phyloP scores from a whole-genome alignment of 345 rosid genomes.

The Hirschfeldia incana region DNA sequence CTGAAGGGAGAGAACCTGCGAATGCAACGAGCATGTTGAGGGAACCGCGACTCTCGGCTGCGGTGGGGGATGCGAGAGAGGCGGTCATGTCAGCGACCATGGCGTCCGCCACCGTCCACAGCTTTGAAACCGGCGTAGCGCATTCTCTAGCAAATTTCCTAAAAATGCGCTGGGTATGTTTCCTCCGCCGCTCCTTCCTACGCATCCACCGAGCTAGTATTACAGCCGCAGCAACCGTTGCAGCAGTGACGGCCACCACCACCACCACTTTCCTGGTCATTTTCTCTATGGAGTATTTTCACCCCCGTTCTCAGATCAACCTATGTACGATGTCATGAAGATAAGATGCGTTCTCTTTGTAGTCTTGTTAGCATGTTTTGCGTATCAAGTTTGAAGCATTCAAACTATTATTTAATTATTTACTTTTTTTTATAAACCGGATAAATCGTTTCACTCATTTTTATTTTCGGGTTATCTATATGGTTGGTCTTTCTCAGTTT shows the following conservation, averaged over 20 bases:
- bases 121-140: slow-evolving; percentile 58
- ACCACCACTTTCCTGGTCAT: slow-evolving; percentile 43
- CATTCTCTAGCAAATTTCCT: slow-evolving; percentile 57
- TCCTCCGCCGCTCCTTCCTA: slow-evolving; percentile 44
- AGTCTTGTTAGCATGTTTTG: slow-evolving; percentile 31
- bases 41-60: slow-evolving; percentile 22
- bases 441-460: background rate
- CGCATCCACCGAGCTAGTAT: slow-evolving; percentile 32
- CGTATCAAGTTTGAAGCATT: slow-evolving; percentile 33
- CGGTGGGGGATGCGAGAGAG: slow-evolving; percentile 22
- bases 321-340: background rate
- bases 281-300: background rate
- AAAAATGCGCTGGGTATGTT: slow-evolving; percentile 47
- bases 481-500: background rate
- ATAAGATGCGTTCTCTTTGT: slow-evolving; percentile 15
- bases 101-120: slow-evolving; percentile 53
- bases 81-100: slow-evolving; percentile 47
- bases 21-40: slow-evolving; percentile 54
- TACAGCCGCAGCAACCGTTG: slow-evolving; percentile 37
- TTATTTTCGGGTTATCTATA: background rate
- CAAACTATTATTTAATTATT: background rate
- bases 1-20: slow-evolving; percentile 51
- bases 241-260: slow-evolving; percentile 32
- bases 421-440: background rate
- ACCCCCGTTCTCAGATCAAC: background rate